Conservation (phyloP, 2,329 filamentous ascomycete genomes). For the Plenodomus tracheiphilus region DNA sequence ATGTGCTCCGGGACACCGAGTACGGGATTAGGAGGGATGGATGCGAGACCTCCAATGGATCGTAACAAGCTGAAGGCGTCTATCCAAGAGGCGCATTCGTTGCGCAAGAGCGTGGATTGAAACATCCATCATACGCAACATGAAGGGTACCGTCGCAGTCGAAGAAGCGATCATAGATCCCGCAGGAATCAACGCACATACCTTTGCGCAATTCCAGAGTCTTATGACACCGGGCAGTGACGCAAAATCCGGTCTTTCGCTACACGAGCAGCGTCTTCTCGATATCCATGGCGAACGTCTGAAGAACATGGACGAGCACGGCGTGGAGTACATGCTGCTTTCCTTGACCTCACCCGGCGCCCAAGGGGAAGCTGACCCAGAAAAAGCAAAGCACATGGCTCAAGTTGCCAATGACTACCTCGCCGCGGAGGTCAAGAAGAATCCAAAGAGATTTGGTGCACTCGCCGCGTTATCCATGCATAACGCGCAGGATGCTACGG, state of each 20-base stretch:
- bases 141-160: constrained; percentile 34
- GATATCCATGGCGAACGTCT: constrained; percentile 38
- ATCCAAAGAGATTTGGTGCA: constrained; percentile 48
- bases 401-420: constrained; percentile 54
- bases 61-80: not conserved
- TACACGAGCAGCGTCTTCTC: constrained; percentile 26
- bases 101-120: not conserved
- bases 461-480: constrained; percentile 41
- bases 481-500: constrained; percentile 34
- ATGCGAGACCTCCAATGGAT: not conserved
- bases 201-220: constrained; percentile 32
- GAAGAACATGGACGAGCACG: constrained; percentile 50
- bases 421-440: constrained; percentile 47
- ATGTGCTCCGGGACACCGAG: not conserved
- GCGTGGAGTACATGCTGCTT: constrained; percentile 53
- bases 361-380: constrained; percentile 51
- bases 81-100: not conserved
- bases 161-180: constrained; percentile 35
- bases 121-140: constrained; percentile 2
- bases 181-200: constrained; percentile 29
- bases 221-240: constrained; percentile 29
- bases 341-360: constrained; percentile 55
- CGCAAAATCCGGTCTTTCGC: constrained; percentile 21
- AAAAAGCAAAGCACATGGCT: constrained; percentile 50
- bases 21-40: not conserved